Evolutionary conservation across 1,139 yeast species (phyloP).

Genomic region (Zhuliangozyma blackwelliae): DNA sequence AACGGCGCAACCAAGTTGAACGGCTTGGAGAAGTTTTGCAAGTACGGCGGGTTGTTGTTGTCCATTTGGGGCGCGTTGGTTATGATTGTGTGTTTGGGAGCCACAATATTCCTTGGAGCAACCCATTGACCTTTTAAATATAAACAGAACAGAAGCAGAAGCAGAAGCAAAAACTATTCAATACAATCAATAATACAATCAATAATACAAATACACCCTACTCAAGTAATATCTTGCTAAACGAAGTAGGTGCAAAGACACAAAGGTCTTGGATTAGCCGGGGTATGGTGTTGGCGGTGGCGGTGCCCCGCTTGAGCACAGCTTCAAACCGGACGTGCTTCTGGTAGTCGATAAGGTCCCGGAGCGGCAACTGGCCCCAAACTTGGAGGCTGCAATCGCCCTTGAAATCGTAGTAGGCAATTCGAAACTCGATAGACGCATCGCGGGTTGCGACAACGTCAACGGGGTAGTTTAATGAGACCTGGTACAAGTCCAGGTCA

Average conservation of each 20-base stretch:
- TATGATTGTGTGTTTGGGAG: slow-evolving; percentile 73
- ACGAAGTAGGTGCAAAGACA: too few species aligned
- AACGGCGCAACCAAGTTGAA: slow-evolving; percentile 33
- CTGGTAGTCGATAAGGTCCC: slow-evolving; percentile 2
- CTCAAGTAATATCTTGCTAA: too few species aligned
- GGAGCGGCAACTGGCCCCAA: background rate
- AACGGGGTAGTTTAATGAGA: slow-evolving; percentile 28
- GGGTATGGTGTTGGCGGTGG: too few species aligned
- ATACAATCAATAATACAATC: background rate
- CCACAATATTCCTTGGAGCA: slow-evolving; percentile 65
- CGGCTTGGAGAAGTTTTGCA: slow-evolving; percentile 38
- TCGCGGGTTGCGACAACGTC: slow-evolving; percentile 4
- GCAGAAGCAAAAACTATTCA: background rate
- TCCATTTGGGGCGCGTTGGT: slow-evolving; percentile 74
- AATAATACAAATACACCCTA: background rate
- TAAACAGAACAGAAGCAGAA: background rate
- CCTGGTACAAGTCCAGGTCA: slow-evolving; percentile 25
- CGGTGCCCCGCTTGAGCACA: too few species aligned
- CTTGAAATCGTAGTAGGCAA: slow-evolving; percentile 11
- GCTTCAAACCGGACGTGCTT: too few species aligned
- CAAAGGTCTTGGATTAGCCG: too few species aligned
- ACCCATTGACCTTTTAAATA: slow-evolving; percentile 24
- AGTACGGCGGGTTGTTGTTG: slow-evolving; percentile 57
- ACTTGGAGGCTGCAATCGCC: slow-evolving; percentile 10
- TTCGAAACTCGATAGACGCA: slow-evolving; percentile 7